A percentile compares a stretch with the other conserved stretches of the same genome.
phyloP scores from a whole-genome alignment of 176 grass and related monocot genomes.

The Tuctoria greenei region DNA sequence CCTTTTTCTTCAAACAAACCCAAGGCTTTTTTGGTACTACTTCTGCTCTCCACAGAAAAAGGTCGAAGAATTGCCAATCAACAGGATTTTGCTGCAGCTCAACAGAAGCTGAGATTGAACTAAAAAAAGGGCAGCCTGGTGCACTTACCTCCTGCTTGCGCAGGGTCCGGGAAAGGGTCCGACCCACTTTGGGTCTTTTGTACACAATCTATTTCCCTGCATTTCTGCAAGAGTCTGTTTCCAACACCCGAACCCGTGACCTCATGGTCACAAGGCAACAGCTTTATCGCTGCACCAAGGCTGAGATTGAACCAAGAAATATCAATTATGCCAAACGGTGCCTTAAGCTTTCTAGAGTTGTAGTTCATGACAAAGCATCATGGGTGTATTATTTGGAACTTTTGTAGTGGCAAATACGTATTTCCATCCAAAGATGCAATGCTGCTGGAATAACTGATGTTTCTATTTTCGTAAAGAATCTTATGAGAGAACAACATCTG shows the following conservation, averaged over 20 bases:
- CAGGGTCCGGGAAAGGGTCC: no score
- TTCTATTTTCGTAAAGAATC: not conserved
- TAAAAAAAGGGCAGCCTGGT: no score
- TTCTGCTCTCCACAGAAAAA: not conserved
- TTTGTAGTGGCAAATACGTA: slow-evolving; percentile 7
- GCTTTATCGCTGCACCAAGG: no score
- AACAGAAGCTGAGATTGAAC: not conserved
- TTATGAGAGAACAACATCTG: not conserved
- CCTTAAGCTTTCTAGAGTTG: not conserved
- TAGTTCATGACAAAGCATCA: slow-evolving; percentile 7
- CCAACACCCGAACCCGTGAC: no score
- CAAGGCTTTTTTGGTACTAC: not conserved
- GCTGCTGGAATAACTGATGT: not conserved
- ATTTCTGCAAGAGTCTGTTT: no score
- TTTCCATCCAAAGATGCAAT: slow-evolving; percentile 5
- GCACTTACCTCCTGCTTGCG: no score
- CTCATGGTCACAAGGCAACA: no score
- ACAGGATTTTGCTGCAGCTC: not conserved
- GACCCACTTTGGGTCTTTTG: no score
- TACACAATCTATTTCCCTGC: no score
- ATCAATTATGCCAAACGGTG: not conserved
- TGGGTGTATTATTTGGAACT: not conserved
- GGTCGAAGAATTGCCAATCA: not conserved
- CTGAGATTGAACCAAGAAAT: not conserved
- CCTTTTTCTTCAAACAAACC: slow-evolving; percentile 4